Evolutionary conservation across 495 filamentous ascomycete species (phyloP).

Genomic region (Bathelium albidoporum): DNA sequence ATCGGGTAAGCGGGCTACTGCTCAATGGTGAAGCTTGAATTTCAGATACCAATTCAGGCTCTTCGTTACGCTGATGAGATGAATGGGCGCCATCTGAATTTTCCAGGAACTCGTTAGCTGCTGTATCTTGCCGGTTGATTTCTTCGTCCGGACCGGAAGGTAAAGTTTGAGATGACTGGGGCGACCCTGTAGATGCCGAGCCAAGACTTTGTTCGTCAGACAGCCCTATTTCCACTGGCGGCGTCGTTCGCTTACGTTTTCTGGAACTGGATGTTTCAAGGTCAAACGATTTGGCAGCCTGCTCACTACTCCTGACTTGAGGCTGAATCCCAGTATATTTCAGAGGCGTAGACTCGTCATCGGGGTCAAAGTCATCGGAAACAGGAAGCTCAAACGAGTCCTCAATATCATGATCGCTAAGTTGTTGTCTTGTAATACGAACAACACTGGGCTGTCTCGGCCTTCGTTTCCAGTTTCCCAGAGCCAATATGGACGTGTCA

Average conservation of each 20-base stretch:
- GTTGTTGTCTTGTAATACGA: conserved; percentile 44
- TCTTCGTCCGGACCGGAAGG: neutral
- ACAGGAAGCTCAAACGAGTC: conserved; percentile 13
- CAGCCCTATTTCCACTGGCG: conserved; percentile 13
- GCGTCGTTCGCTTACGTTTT: conserved; percentile 28
- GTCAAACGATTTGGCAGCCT: neutral
- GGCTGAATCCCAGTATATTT: conserved; percentile 29
- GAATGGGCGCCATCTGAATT: neutral
- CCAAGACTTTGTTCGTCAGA: neutral
- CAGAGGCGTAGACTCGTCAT: conserved; percentile 58
- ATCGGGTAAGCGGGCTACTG: conserved; percentile 23
- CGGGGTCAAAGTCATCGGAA: conserved; percentile 44
- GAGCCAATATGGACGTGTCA: conserved; percentile 42
- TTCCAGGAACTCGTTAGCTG: neutral
- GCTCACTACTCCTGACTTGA: neutral
- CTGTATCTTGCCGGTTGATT: neutral
- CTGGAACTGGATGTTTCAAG: conserved; percentile 3
- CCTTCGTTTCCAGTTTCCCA: conserved; percentile 51
- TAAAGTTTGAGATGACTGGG: neutral
- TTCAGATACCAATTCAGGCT: neutral
- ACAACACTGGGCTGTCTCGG: conserved; percentile 60
- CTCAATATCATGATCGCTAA: conserved; percentile 28
- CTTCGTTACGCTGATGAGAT: neutral
- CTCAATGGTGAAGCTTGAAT: conserved; percentile 28
- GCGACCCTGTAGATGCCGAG: neutral